Percentiles rank a stretch among this genome's conserved stretches.
phyloP scores from a whole-genome alignment of 257 asterid species.

The Sherardia arvensis region DNA sequence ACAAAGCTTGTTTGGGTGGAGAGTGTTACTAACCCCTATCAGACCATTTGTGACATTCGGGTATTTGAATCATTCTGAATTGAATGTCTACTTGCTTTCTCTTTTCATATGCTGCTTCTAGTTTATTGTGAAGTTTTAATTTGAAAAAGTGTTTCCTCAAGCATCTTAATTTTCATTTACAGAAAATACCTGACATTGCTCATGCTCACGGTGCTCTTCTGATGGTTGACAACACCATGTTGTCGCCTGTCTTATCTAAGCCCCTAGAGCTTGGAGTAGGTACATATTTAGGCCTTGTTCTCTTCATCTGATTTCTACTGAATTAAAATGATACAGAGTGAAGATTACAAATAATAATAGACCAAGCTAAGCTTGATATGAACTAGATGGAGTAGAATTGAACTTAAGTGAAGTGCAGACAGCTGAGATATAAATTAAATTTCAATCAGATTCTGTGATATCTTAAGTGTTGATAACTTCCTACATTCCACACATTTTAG shows the following conservation, averaged over 20 bases:
- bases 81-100: neutral
- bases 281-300: constrained; percentile 8
- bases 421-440: too few species aligned
- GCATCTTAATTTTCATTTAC: constrained; percentile 10
- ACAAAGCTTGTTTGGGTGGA: constrained; percentile 97
- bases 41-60: constrained; percentile 77
- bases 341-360: too few species aligned
- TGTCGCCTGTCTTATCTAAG: constrained; percentile 81
- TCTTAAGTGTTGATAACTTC: neutral
- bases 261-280: constrained; percentile 96
- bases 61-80: constrained; percentile 29
- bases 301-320: neutral
- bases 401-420: too few species aligned
- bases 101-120: neutral
- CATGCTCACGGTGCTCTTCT: constrained; percentile 79
- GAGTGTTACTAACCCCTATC: constrained; percentile 95
- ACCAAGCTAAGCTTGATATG: too few species aligned
- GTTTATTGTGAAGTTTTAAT: neutral
- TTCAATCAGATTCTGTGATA: too few species aligned
- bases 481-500: constrained; percentile 37
- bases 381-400: too few species aligned
- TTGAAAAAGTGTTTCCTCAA: neutral
- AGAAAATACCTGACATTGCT: constrained; percentile 84
- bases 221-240: constrained; percentile 90
- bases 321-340: neutral